Evolutionary conservation across 2,329 filamentous ascomycete species (phyloP).

Genomic region (Trichoderma gracile): DNA sequence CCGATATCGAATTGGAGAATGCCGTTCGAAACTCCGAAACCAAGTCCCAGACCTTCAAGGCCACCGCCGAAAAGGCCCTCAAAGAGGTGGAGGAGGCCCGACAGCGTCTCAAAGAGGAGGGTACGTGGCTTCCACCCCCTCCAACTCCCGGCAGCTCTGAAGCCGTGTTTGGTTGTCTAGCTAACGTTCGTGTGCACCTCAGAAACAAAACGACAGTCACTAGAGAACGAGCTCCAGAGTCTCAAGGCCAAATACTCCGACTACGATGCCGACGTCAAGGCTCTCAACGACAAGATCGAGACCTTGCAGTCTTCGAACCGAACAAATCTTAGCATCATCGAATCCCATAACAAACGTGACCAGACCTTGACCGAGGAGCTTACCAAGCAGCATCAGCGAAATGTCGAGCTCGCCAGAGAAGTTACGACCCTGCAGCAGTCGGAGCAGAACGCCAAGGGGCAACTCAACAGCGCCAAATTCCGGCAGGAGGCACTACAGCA

Average conservation of each 20-base stretch:
- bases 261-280: constrained; percentile 63
- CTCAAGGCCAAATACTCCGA: constrained; percentile 26
- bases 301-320: constrained; percentile 90
- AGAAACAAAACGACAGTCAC: constrained; percentile 74
- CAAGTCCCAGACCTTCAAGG: constrained; percentile 78
- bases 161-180: neutral
- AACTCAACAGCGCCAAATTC: constrained; percentile 80
- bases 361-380: constrained; percentile 85
- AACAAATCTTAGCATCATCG: constrained; percentile 83
- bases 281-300: constrained; percentile 77
- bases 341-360: constrained; percentile 84
- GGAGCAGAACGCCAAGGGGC: constrained; percentile 77
- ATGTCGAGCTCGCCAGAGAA: constrained; percentile 79
- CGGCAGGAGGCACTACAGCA: constrained; percentile 87
- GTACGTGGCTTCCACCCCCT: constrained; percentile 49
- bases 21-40: constrained; percentile 80
- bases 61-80: constrained; percentile 76
- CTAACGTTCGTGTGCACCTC: neutral
- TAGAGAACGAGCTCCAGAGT: constrained; percentile 74
- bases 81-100: constrained; percentile 81
- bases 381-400: constrained; percentile 84
- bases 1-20: constrained; percentile 92
- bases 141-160: too few species aligned
- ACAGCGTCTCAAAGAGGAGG: constrained; percentile 78
- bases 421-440: constrained; percentile 79